Base-by-base conservation (phyloP, 108 stramenopile genomes). In the Skeletonema grethae region DNA sequence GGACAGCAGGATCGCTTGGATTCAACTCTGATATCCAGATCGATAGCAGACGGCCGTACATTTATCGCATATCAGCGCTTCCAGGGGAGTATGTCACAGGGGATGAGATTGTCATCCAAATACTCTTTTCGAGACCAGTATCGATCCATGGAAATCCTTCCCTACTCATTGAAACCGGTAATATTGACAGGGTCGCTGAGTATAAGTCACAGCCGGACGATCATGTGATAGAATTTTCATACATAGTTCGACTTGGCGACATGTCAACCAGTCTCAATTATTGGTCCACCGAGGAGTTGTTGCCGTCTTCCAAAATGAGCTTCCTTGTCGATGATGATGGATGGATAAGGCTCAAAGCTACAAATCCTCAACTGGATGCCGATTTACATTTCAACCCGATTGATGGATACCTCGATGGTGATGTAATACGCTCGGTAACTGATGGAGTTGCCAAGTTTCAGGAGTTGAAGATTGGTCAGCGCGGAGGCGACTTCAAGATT, bases 351-450 rank as follows among this genome's bases (percentile, higher is more conserved):
- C 64, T 66, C 38, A 45, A 67, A 55, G 71, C 80, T 16, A 10
- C 57, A 32, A 70, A 61, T n/a, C 87, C 88, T n/a, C 32, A 56
- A 5, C 57, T 87, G n/a, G 60, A 82, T 55, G 89, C 89, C 7
- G 86, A 90, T 67, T n/a, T 85, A 25, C 87, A 86, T 28, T 57
- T 89, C 25, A 89, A 89, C 56, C 88, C 88, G 48, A 64, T 79
- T 28, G 68, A 75, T 57, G 88, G 86, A 16, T 65, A 50, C 36
- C 64, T 88, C 24, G 59, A 61, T 28, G 88, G 88, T 8, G 73
- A 85, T 13, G 60, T 63, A 43, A 28, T 61, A 34, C 61, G 68
- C 10, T 22, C 53, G 7, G 69, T 83, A 18, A 75, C 22, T 15
- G 83, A 84, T 45, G 88, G 88, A 1, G 84, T 77, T 60, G 83